Evolutionary conservation across 108 stramenopile genomes (phyloP).

Genomic region (Skeletonema potamos): DNA sequence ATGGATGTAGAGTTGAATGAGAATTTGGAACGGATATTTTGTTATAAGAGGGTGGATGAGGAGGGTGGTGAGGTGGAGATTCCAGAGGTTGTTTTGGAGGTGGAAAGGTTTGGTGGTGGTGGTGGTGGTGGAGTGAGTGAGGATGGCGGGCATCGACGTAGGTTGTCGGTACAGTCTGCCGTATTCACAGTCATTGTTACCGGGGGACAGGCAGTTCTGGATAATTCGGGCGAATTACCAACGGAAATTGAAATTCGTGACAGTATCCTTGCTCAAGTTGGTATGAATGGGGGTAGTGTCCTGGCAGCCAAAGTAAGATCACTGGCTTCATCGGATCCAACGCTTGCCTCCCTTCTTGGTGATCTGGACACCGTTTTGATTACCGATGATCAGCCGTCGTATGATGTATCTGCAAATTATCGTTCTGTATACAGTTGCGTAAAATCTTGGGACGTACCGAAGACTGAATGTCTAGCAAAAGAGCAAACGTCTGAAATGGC

Average conservation of each 20-base stretch:
- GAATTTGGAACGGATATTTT: neutral
- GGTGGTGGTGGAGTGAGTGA: neutral
- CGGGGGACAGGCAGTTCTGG: neutral
- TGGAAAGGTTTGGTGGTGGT: neutral
- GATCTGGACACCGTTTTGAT: neutral
- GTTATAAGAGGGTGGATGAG: neutral
- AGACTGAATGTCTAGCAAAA: neutral
- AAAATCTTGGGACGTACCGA: neutral
- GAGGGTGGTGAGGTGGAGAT: neutral
- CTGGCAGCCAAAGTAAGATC: neutral
- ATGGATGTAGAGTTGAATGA: constrained; percentile 6
- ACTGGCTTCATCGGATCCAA: neutral
- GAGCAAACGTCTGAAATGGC: neutral
- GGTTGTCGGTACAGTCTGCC: neutral
- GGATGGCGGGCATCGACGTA: neutral
- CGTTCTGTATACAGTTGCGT: neutral
- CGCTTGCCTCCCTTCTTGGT: neutral
- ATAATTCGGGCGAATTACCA: neutral
- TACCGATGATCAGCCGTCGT: neutral
- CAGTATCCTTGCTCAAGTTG: neutral
- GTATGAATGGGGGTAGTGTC: neutral
- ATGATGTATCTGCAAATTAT: neutral
- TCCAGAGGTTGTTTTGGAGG: neutral
- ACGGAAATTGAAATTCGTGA: neutral
- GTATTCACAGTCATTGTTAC: neutral